phyloP scores from a whole-genome alignment of 1,139 yeast genomes.

The Eremothecium gossypii region DNA sequence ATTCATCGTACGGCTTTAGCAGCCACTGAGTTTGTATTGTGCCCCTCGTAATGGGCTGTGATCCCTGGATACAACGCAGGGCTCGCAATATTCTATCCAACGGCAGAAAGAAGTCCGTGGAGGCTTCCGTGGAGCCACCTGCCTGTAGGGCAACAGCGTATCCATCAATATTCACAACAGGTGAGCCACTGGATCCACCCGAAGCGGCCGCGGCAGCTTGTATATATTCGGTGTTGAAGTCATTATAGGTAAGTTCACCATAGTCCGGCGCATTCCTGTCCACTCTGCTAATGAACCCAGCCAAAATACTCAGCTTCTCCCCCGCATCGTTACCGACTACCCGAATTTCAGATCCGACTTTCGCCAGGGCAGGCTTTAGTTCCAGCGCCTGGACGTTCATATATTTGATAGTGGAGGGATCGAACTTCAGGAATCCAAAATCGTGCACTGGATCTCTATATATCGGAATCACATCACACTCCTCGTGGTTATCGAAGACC shows the following conservation, averaged over 20 bases:
- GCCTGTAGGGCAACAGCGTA: slow-evolving; percentile 88
- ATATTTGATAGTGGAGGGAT: slow-evolving; percentile 63
- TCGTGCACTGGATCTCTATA: slow-evolving; percentile 83
- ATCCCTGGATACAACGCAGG: slow-evolving; percentile 56
- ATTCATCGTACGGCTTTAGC: slow-evolving; percentile 80
- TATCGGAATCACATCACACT: slow-evolving; percentile 75
- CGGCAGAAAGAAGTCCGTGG: slow-evolving; percentile 88
- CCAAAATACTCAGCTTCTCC: slow-evolving; percentile 77
- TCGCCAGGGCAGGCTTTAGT: slow-evolving; percentile 72
- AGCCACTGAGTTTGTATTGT: slow-evolving; percentile 90
- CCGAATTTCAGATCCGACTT: slow-evolving; percentile 83
- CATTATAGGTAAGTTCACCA: slow-evolving; percentile 83
- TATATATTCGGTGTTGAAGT: slow-evolving; percentile 90
- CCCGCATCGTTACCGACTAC: slow-evolving; percentile 97
- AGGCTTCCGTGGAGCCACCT: slow-evolving; percentile 85
- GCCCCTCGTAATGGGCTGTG: slow-evolving; percentile 58
- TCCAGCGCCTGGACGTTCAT: slow-evolving; percentile 60
- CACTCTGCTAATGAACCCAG: slow-evolving; percentile 82
- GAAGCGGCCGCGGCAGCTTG: slow-evolving; percentile 96
- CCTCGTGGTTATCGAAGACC: slow-evolving; percentile 91
- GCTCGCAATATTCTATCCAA: slow-evolving; percentile 78
- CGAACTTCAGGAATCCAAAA: slow-evolving; percentile 71
- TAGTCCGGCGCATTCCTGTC: slow-evolving; percentile 95
- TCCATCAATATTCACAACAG: slow-evolving; percentile 82
- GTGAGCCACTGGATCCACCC: slow-evolving; percentile 94